Base-by-base conservation (phyloP, 768 basidiomycete species). In the Tubosaeta sp. region DNA sequence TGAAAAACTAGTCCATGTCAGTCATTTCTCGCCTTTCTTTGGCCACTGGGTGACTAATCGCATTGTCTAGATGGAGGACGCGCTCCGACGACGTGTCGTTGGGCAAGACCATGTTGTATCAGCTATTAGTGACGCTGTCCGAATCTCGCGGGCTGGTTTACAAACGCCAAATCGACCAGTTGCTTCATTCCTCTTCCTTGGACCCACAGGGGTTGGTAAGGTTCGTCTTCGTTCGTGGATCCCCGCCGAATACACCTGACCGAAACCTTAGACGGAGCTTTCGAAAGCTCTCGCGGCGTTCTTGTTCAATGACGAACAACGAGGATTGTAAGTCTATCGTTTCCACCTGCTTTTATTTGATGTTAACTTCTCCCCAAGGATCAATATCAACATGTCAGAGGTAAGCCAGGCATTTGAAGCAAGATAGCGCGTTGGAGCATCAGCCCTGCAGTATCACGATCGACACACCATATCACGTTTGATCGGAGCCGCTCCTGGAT, bases 341-440 rank as follows among this genome's bases (percentile, higher is more conserved):
- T 39, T 50, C 30, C 14, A 19, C 29, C 24, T 7, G 43, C 24
- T 11, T 4, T 31, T 7, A 30, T 42, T 52, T 36, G 43, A 49
- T 44, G 8, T 22, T 22, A 27, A 46, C 24, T 10, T 38, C 24
- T n/a, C 27, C 52, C 49, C 13, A 32, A 90, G 87, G 48, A 91
- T 94, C 56, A 89, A 86, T 52, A 91, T 95, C 63, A 94, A 96
- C 59, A 94, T 95, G 91, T 88, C 89, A n/a, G 90, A 96, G 71
- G 65, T 75, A 52, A 21, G 58, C 13, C n/a, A 12, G 24, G 44
- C 29, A 16, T 38, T 39, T 10, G 51, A 12, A 22, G 32, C 10
- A 13, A 34, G 3, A 3, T 25, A 18, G n/a, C 19, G 9, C 1
- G n/a, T 36, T 36, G 30, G 35, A 30, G 9, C 44, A 34, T 40